Evolutionary conservation across 345 rosid genomes (phyloP).

Genomic region (Laguncularia racemosa): DNA sequence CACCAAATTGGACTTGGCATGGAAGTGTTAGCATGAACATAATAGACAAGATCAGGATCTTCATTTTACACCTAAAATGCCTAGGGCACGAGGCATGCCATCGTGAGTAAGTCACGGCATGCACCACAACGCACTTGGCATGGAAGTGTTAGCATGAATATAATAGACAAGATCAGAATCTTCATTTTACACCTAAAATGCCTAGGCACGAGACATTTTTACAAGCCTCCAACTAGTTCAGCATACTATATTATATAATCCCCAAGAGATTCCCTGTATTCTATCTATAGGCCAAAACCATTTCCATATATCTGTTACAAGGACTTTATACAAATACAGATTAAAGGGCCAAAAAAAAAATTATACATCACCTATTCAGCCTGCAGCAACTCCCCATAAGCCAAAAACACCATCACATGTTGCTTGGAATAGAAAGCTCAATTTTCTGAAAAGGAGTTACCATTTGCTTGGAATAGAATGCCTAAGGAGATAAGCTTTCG

Average conservation of each 20-base stretch:
- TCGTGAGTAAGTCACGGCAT: too few species aligned
- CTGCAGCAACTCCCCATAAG: conserved; percentile 16
- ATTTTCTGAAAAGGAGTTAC: conserved; percentile 7
- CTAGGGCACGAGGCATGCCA: too few species aligned
- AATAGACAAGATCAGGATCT: too few species aligned
- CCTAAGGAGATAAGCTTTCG: conserved; percentile 42
- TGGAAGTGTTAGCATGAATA: too few species aligned
- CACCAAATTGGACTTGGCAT: too few species aligned
- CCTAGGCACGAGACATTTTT: neutral
- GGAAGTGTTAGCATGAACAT: too few species aligned
- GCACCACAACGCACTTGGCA: too few species aligned
- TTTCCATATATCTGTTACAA: conserved; percentile 28
- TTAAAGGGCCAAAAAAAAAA: conserved; percentile 7
- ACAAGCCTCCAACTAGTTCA: neutral
- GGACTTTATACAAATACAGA: conserved; percentile 38
- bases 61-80: too few species aligned
- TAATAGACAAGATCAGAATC: too few species aligned
- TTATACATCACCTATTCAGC: conserved; percentile 19
- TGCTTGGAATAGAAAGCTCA: conserved; percentile 5
- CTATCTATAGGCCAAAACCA: conserved; percentile 32
- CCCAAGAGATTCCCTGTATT: conserved; percentile 20
- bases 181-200: too few species aligned
- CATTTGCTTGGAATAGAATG: conserved; percentile 6
- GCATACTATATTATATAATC: conserved; percentile 7
- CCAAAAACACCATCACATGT: conserved; percentile 8